These are phyloP conservation scores for Penicillium steckii DNA, from an alignment of 495 filamentous ascomycete genomes.

Conservation along the genomic window DNA sequence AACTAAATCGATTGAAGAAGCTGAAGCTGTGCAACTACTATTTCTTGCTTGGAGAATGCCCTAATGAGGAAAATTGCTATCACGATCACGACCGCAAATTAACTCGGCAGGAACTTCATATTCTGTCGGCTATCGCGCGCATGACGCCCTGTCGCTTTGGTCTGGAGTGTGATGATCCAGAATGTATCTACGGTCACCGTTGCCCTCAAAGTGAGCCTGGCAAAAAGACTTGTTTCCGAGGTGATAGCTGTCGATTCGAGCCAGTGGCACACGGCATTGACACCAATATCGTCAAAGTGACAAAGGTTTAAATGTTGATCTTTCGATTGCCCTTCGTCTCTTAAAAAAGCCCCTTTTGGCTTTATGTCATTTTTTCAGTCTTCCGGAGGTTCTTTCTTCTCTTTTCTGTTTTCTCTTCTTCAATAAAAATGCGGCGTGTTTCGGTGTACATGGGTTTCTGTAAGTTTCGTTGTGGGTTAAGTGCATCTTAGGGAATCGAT, in stretches of 20 bases:
- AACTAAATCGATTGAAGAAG: constrained; percentile 59
- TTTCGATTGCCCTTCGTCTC: background rate
- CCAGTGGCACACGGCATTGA: constrained; percentile 51
- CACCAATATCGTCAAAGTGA: constrained; percentile 50
- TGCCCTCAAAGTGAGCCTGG: constrained; percentile 49
- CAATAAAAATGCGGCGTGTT: background rate
- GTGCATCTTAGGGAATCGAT: background rate
- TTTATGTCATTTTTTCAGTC: background rate
- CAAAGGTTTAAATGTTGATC: constrained; percentile 41
- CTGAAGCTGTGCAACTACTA: constrained; percentile 86
- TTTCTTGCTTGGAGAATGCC: constrained; percentile 73
- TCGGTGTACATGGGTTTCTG: background rate
- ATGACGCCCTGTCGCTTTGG: constrained; percentile 78
- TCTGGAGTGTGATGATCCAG: constrained; percentile 67
- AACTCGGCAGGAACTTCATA: constrained; percentile 62
- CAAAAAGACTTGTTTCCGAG: constrained; percentile 50
- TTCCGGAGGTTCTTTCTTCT: background rate
- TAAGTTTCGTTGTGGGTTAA: background rate
- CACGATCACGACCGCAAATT: constrained; percentile 75
- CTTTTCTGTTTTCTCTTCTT: background rate
- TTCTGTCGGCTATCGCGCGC: constrained; percentile 68
- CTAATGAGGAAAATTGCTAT: constrained; percentile 63
- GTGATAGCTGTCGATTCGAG: constrained; percentile 52
- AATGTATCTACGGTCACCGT: constrained; percentile 84
- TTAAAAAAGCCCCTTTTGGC: constrained; percentile 1